Conservation (phyloP, 768 basidiomycete species). For the Suillus luteus region DNA sequence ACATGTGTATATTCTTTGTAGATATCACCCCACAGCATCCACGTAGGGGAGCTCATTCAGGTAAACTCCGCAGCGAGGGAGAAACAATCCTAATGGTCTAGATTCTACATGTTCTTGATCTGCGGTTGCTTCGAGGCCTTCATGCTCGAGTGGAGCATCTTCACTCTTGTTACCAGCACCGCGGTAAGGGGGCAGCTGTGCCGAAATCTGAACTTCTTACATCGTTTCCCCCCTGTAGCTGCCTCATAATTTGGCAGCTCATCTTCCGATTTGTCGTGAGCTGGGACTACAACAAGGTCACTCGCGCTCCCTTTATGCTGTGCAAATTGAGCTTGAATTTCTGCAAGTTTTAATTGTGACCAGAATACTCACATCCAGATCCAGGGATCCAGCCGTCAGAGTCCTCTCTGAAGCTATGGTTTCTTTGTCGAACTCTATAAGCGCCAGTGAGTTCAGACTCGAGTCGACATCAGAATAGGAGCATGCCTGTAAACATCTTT, state of each 20-base stretch:
- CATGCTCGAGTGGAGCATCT: neutral
- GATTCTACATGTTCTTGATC: neutral
- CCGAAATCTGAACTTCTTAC: neutral
- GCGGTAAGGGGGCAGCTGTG: neutral
- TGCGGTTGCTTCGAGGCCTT: neutral
- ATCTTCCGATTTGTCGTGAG: neutral
- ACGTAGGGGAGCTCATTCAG: neutral
- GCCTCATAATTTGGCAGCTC: neutral
- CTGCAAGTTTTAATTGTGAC: neutral
- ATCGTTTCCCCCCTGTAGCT: neutral
- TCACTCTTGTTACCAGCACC: neutral
- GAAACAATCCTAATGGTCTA: neutral
- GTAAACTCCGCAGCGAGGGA: neutral
- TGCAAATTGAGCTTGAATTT: neutral
- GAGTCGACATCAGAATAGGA: neutral
- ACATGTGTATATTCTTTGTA: neutral
- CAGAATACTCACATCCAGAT: neutral
- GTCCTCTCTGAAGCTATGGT: neutral
- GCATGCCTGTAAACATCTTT: neutral
- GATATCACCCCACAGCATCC: neutral
- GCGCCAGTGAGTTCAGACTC: neutral
- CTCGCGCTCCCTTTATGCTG: neutral
- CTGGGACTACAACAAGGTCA: neutral
- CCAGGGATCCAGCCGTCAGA: neutral
- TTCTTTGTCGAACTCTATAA: neutral